Conservation (phyloP, 345 rosid genomes). For the Moricandia moricandioides region DNA sequence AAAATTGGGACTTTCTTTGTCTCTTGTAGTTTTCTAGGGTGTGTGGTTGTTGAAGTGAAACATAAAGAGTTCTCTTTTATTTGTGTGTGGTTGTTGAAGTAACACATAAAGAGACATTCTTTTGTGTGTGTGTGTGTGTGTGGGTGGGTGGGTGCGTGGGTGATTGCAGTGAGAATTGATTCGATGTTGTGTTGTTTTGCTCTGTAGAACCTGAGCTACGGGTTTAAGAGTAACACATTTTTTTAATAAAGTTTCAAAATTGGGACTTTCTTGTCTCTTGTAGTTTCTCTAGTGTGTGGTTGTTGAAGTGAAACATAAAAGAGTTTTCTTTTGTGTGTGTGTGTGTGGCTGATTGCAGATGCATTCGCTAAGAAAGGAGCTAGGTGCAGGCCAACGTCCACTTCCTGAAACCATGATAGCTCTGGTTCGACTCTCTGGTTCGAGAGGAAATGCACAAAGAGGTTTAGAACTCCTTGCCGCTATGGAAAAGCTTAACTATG, state of each 20-base stretch:
- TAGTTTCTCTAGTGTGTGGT: not conserved
- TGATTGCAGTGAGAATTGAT: not conserved
- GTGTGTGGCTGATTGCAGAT: conserved; percentile 48
- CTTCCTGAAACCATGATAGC: conserved; percentile 82
- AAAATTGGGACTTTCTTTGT: no score
- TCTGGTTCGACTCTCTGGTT: conserved; percentile 64
- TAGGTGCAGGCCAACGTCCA: conserved; percentile 75
- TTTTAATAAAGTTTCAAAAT: not conserved
- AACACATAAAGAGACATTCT: no score
- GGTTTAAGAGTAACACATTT: not conserved
- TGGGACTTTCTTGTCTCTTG: not conserved
- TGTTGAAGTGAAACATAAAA: not conserved
- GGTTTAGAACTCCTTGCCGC: conserved; percentile 79
- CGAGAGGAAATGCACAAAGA: conserved; percentile 64
- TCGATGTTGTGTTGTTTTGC: not conserved
- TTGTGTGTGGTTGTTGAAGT: no score
- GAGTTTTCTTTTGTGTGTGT: not conserved
- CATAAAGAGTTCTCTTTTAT: no score
- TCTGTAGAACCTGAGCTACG: not conserved
- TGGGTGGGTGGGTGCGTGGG: no score
- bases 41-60: no score
- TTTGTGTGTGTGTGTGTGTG: no score
- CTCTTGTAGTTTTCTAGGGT: no score
- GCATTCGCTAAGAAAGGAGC: conserved; percentile 83
- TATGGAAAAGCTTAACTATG: conserved; percentile 77